Percentiles rank a stretch among this genome's conserved stretches.
Evolutionary conservation across 768 basidiomycete species (phyloP).

Genomic region (Dioszegia hungarica): DNA sequence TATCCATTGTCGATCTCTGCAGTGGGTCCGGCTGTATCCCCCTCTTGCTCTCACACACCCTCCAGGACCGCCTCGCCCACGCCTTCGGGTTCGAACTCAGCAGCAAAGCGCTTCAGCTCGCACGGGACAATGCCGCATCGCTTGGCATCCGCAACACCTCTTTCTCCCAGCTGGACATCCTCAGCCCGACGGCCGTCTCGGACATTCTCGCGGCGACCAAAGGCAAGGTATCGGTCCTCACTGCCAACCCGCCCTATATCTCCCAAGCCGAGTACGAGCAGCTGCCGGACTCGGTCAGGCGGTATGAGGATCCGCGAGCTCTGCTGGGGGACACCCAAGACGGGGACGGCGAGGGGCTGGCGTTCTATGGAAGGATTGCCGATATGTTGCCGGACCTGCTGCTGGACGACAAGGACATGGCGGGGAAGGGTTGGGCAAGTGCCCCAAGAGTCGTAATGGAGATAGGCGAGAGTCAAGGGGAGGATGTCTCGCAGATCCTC

Average conservation of each 20-base stretch:
- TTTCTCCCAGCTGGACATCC: background rate
- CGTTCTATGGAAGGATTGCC: conserved; percentile 70
- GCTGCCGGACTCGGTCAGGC: conserved; percentile 65
- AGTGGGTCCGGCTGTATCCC: conserved; percentile 92
- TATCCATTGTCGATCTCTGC: conserved; percentile 75
- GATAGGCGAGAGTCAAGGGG: conserved; percentile 69
- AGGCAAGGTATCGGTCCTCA: conserved; percentile 21
- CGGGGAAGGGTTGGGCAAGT: background rate
- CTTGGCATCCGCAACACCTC: background rate
- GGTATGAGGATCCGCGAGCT: conserved; percentile 75
- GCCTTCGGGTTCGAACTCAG: conserved; percentile 30
- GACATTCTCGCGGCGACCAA: background rate
- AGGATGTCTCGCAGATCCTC: conserved; percentile 61
- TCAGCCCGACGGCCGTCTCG: background rate
- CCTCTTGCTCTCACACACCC: conserved; percentile 63
- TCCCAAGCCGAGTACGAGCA: conserved; percentile 60
- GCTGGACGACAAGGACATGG: background rate
- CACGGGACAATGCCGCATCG: conserved; percentile 18
- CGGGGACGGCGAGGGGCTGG: conserved; percentile 54
- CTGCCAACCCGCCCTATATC: conserved; percentile 59
- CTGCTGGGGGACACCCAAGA: conserved; percentile 65
- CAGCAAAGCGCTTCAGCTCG: conserved; percentile 22
- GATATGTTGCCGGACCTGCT: conserved; percentile 58
- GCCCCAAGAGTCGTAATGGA: conserved; percentile 62
- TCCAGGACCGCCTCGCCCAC: background rate